Conservation (phyloP, 1,284 basidiomycete species). For the Papiliotrema terrestris region DNA sequence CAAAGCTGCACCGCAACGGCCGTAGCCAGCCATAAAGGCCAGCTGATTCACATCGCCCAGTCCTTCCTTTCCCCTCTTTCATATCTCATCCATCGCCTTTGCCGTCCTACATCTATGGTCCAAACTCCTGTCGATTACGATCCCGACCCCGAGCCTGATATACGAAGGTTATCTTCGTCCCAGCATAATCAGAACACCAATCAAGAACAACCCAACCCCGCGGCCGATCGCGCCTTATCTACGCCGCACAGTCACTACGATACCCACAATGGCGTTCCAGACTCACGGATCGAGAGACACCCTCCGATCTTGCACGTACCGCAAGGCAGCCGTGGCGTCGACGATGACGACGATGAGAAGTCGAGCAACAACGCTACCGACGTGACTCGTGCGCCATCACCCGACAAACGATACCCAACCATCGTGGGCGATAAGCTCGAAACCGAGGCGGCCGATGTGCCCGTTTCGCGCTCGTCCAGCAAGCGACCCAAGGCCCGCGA, state of each 20-base stretch:
- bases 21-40: no score
- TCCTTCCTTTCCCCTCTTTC: not conserved
- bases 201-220: not conserved
- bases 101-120: conserved; percentile 19
- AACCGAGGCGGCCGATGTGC: not conserved
- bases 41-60: not conserved
- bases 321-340: not conserved
- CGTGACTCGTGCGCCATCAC: not conserved
- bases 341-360: not conserved
- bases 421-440: not conserved
- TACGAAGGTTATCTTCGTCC: conserved; percentile 20
- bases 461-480: not conserved
- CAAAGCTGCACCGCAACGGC: no score
- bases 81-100: not conserved
- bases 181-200: conserved; percentile 2
- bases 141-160: conserved; percentile 29
- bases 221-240: not conserved
- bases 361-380: not conserved
- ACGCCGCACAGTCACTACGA: not conserved
- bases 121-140: conserved; percentile 13
- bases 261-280: conserved; percentile 4
- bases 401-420: not conserved
- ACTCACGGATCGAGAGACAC: conserved; percentile 5
- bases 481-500: conserved; percentile 8
- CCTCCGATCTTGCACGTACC: not conserved